Conservation (phyloP, 768 basidiomycete species). For the Leccinum disarticulatum region DNA sequence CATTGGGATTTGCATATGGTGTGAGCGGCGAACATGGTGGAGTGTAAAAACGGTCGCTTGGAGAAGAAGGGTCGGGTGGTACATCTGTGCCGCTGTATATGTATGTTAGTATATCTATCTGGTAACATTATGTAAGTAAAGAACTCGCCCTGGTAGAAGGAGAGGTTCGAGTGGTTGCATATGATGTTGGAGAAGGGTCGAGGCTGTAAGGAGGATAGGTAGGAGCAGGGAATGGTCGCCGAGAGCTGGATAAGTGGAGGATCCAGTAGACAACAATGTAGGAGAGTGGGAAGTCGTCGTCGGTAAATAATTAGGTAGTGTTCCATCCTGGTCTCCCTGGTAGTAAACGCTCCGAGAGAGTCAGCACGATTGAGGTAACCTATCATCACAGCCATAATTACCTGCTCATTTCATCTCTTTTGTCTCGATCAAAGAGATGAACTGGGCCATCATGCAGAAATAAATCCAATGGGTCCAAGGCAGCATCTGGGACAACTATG, state of each 20-base stretch:
- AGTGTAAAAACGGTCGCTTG: background rate
- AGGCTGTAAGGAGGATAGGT: no score
- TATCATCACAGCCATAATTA: background rate
- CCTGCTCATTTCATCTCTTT: background rate
- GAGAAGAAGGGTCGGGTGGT: background rate
- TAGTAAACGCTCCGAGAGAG: no score
- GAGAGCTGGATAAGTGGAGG: constrained; percentile 1
- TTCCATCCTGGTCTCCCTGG: no score
- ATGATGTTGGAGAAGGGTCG: background rate
- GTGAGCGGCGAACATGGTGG: background rate
- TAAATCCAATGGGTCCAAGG: background rate
- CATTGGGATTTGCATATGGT: background rate
- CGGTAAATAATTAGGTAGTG: no score
- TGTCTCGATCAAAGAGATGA: background rate
- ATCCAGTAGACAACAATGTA: no score
- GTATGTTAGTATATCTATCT: background rate
- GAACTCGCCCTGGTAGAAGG: background rate
- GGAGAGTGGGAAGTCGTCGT: background rate
- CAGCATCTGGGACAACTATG: background rate
- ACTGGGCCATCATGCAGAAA: background rate
- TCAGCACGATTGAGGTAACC: background rate
- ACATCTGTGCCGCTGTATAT: background rate
- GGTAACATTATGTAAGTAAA: background rate
- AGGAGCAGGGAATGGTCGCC: constrained; percentile 11
- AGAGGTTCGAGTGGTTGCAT: background rate